Percentiles rank a stretch among this genome's conserved stretches.
Conservation (phyloP, 345 rosid genomes). For the Eutrema japonicum region DNA sequence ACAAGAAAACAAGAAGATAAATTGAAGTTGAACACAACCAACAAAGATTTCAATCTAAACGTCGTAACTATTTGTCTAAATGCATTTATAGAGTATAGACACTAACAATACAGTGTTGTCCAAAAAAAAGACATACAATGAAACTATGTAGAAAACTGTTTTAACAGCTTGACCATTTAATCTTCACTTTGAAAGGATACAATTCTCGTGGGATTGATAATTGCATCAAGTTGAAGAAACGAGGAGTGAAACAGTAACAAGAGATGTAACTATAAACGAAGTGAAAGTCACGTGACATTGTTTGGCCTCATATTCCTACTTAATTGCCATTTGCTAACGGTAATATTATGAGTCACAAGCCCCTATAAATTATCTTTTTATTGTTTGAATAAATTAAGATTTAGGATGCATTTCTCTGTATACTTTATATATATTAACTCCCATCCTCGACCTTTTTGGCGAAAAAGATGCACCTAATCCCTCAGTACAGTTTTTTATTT, state of each 20-base stretch:
- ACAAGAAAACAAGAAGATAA: not conserved
- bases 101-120: not conserved
- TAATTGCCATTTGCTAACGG: slow-evolving; percentile 40
- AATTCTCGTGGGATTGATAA: slow-evolving; percentile 13
- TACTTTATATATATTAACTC: slow-evolving; percentile 20
- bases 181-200: not conserved
- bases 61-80: not conserved
- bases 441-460: slow-evolving; percentile 1
- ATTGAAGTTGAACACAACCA: not conserved
- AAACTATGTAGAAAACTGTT: not conserved
- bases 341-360: slow-evolving; percentile 24
- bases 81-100: not conserved
- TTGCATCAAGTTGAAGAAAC: slow-evolving; percentile 20
- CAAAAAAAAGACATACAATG: not conserved
- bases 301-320: slow-evolving; percentile 20
- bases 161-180: not conserved
- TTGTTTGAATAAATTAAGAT: not conserved
- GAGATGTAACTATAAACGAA: not conserved
- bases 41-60: not conserved
- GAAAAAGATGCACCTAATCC: slow-evolving; percentile 29
- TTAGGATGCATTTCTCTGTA: slow-evolving; percentile 18
- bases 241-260: not conserved
- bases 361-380: not conserved
- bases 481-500: not conserved
- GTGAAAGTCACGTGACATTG: slow-evolving; percentile 44